These are phyloP conservation scores for Colletotrichum agaves DNA, from an alignment of 2,329 filamentous ascomycete genomes.

Conservation along the genomic window DNA sequence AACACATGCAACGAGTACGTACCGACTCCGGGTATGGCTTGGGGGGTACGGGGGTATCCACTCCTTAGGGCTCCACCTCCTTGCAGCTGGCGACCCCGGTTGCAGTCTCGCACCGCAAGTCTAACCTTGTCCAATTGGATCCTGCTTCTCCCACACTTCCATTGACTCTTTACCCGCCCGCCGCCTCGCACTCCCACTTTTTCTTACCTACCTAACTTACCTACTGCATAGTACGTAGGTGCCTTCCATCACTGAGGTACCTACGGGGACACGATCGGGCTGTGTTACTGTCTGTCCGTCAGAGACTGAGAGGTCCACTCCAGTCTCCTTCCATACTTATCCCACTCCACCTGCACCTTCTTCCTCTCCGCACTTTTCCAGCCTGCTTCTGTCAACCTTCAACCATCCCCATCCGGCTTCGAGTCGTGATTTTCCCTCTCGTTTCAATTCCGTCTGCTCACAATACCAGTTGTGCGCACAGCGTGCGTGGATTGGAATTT, in stretches of 20 bases:
- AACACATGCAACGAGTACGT: slow-evolving; percentile 3
- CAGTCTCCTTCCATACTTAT: slow-evolving; percentile 34
- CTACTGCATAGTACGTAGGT: too few species aligned
- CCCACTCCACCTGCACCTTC: slow-evolving; percentile 39
- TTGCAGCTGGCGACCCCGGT: slow-evolving; percentile 13
- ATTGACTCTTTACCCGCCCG: slow-evolving; percentile 27
- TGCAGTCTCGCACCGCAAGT: not conserved
- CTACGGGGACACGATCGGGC: slow-evolving; percentile 22
- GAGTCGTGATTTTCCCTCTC: slow-evolving; percentile 28
- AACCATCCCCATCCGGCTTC: slow-evolving; percentile 31
- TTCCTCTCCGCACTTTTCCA: slow-evolving; percentile 23
- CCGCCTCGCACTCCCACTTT: slow-evolving; percentile 33
- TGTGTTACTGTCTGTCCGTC: slow-evolving; percentile 33
- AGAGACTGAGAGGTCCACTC: slow-evolving; percentile 20
- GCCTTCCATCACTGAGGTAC: not conserved
- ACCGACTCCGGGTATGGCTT: not conserved
- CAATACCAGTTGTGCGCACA: not conserved
- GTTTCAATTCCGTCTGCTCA: slow-evolving; percentile 29
- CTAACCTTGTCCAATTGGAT: slow-evolving; percentile 13
- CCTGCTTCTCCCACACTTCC: not conserved
- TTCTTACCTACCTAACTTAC: not conserved
- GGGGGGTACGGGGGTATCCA: not conserved
- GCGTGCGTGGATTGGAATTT: slow-evolving; percentile 23
- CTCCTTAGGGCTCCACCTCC: slow-evolving; percentile 24
- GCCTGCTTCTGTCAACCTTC: slow-evolving; percentile 25